phyloP scores from a whole-genome alignment of 106 monocot genomes.

The Chionographis japonica region DNA sequence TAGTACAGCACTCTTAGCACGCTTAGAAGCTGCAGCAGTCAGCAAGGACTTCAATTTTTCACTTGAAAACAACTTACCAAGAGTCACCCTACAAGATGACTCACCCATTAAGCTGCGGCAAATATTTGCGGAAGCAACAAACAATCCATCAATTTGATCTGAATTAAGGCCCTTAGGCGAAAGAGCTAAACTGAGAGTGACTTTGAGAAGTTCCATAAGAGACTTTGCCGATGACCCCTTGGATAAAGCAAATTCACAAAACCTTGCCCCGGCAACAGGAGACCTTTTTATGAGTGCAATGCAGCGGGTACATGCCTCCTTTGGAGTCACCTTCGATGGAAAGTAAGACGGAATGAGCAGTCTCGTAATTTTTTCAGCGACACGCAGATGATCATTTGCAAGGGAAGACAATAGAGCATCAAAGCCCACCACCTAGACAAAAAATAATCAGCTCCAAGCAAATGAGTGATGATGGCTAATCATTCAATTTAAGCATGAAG shows the following conservation, averaged over 20 bases:
- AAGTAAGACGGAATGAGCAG: slow-evolving; percentile 91
- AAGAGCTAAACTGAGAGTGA: slow-evolving; percentile 37
- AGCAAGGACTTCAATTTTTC: slow-evolving; percentile 58
- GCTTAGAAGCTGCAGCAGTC: slow-evolving; percentile 35
- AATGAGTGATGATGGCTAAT: not conserved
- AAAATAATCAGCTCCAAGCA: slow-evolving; percentile 8
- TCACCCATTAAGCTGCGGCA: slow-evolving; percentile 49
- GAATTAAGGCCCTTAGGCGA: slow-evolving; percentile 38
- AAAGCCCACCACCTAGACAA: slow-evolving; percentile 63
- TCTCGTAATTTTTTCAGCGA: slow-evolving; percentile 80
- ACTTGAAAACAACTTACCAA: slow-evolving; percentile 45
- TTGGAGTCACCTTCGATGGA: slow-evolving; percentile 53
- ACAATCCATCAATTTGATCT: slow-evolving; percentile 62
- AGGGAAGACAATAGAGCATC: slow-evolving; percentile 66
- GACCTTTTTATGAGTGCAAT: slow-evolving; percentile 76
- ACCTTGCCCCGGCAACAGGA: slow-evolving; percentile 83
- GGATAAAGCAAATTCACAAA: slow-evolving; percentile 80
- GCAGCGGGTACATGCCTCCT: slow-evolving; percentile 73
- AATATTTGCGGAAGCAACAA: slow-evolving; percentile 65
- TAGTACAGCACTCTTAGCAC: slow-evolving; percentile 53
- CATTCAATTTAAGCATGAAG: not conserved
- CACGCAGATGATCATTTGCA: slow-evolving; percentile 64
- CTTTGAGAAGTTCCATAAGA: slow-evolving; percentile 65
- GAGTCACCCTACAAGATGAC: slow-evolving; percentile 26
- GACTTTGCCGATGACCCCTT: slow-evolving; percentile 75